Percentiles rank a stretch among this genome's conserved stretches.
Conservation (phyloP, 441 rosid genomes). For the Bocquillonia castaneifolia region DNA sequence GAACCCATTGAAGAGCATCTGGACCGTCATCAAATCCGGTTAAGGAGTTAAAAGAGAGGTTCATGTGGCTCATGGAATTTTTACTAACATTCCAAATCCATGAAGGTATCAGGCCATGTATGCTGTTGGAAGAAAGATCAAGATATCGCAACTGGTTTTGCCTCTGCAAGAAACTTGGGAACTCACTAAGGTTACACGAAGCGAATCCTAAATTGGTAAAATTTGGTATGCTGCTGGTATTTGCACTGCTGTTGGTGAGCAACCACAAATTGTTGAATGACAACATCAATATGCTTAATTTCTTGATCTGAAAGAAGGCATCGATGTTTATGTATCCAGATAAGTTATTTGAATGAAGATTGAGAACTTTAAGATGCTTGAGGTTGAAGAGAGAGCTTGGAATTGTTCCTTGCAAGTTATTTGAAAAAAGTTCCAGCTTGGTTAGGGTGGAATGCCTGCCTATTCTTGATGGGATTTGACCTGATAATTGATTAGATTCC, state of each 20-base stretch:
- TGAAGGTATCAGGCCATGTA: constrained; percentile 19
- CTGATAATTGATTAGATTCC: no score
- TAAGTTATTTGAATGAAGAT: no score
- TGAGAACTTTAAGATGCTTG: no score
- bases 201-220: background rate
- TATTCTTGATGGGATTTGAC: no score
- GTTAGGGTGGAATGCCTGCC: no score
- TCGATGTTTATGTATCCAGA: no score
- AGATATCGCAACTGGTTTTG: constrained; percentile 10
- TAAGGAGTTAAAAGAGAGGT: constrained; percentile 3
- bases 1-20: constrained; percentile 17
- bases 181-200: constrained; percentile 17
- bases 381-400: no score
- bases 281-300: background rate
- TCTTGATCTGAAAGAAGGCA: no score
- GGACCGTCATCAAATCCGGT: constrained; percentile 13
- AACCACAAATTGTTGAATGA: constrained; percentile 18
- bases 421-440: no score
- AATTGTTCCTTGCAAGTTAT: no score
- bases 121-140: constrained; percentile 10
- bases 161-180: constrained; percentile 20
- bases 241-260: background rate
- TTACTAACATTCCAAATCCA: constrained; percentile 10
- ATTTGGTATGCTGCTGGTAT: background rate
- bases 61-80: background rate